Percentiles rank a stretch among this genome's conserved stretches.
These are phyloP conservation scores for Phytophthora quininea DNA, from an alignment of 352 stramenopile species.

Conservation along the genomic window DNA sequence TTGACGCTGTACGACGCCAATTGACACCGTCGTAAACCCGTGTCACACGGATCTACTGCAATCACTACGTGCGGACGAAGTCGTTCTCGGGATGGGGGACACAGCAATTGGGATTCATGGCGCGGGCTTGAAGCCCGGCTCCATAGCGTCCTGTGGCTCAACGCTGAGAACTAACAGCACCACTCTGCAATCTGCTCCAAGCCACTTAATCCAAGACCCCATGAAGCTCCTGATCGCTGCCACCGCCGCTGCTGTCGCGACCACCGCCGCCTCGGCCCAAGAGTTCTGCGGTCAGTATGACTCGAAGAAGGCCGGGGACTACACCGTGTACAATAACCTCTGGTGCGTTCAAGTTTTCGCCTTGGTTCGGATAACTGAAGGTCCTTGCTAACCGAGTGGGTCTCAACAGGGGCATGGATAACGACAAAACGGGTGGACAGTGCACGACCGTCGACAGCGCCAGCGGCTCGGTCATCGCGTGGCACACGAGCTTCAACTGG, in stretches of 20 bases:
- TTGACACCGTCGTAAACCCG: neutral
- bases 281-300: slow-evolving; percentile 30
- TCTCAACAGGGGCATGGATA: slow-evolving; percentile 11
- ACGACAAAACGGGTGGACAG: slow-evolving; percentile 32
- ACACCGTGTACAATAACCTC: slow-evolving; percentile 49
- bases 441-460: slow-evolving; percentile 39
- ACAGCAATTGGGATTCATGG: slow-evolving; percentile 1
- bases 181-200: slow-evolving; percentile 25
- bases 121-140: neutral
- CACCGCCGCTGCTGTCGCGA: neutral
- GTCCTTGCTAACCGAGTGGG: no score
- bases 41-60: neutral
- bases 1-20: no score
- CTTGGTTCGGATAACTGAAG: no score
- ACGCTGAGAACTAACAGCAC: neutral
- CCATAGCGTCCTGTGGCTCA: no score
- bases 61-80: neutral
- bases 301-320: slow-evolving; percentile 22
- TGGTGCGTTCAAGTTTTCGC: slow-evolving; percentile 5
- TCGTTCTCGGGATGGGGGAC: slow-evolving; percentile 18
- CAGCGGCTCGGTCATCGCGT: slow-evolving; percentile 34
- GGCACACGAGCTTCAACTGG: slow-evolving; percentile 48
- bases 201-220: slow-evolving; percentile 1
- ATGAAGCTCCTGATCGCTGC: slow-evolving; percentile 17
- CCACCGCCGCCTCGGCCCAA: slow-evolving; percentile 2